Evolutionary conservation across 345 rosid species (phyloP).

Genomic region (Euphorbia peplus): DNA sequence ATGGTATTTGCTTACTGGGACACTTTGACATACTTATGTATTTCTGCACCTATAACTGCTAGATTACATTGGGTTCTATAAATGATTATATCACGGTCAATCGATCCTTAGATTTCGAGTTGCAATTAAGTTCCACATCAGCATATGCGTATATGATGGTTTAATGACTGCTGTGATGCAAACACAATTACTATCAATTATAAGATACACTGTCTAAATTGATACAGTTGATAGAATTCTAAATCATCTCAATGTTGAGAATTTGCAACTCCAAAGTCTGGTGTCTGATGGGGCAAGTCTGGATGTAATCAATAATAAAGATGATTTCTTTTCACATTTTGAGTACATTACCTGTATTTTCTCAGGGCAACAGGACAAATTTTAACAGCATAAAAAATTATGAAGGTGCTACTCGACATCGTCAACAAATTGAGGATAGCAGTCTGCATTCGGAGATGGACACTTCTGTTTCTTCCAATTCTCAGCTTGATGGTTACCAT

Average conservation of each 20-base stretch:
- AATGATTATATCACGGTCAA: background rate
- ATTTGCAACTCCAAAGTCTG: background rate
- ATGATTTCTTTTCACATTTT: constrained; percentile 8
- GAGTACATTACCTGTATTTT: constrained; percentile 1
- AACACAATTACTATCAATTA: background rate
- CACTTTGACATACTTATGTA: constrained; percentile 2
- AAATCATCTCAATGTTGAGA: background rate
- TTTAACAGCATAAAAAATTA: constrained; percentile 46
- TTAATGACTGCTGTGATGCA: background rate
- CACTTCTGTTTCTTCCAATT: constrained; percentile 53
- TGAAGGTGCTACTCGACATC: constrained; percentile 39
- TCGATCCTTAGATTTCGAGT: background rate
- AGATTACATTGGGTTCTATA: background rate
- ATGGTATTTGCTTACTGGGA: background rate
- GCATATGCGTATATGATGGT: background rate
- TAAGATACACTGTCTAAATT: background rate
- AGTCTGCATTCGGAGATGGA: constrained; percentile 44
- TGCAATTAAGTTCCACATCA: background rate
- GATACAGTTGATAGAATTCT: background rate
- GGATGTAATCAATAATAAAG: too few species aligned
- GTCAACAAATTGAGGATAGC: constrained; percentile 47
- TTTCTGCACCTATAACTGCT: background rate
- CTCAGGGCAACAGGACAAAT: constrained; percentile 67
- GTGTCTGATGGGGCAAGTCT: too few species aligned
- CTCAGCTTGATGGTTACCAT: constrained; percentile 39